Base-by-base conservation (phyloP, 2,329 filamentous ascomycete species). In the Calycina herbarum region DNA sequence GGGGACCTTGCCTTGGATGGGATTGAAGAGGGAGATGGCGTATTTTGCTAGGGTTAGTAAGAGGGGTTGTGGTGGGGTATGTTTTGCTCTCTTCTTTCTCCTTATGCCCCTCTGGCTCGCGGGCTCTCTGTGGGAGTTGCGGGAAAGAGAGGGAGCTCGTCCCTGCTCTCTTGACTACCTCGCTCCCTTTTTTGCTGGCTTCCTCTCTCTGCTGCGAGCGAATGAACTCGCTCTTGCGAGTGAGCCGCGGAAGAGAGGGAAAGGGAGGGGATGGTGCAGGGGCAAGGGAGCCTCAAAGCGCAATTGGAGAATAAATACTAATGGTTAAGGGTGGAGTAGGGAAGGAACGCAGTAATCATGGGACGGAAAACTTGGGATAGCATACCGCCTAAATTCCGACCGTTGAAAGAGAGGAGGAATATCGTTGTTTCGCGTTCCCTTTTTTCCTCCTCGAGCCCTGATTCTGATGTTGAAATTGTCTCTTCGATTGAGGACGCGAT, bases 321-420 rank as follows among this genome's bases (percentile, higher is more conserved):
- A 59, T 48, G 38, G 42, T 3, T 7, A 5, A 64, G 2, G 27
- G 4, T 29, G 27, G 27, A 29, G 17, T 57, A 74, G 72, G 62
- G 54, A 51, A 62, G 54, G 5, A 94, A 94, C 77, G 91, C 92
- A 20, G 92, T 98, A 61, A 90, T 99, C 72, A 99, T 99, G 95
- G 95, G 95, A 67, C 91, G 95, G 75, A 97, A 96, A 79, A 99
- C 95, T 0, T 99, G 94, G 89, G 93, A 96, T 62, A 93, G 89
- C 69, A 94, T 99, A 67, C 94, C 95, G 1, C 75, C 82, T 6
- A 85, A 83, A 61, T 93, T 95, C 76, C 85, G 93, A 2, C 95
- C 95, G 20, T 83, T 99, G 40, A 89, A 87, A 67, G 90, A 88
- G 68, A 83, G 95, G 10, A 81, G 93, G 61, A 98, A 97, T 77